Conservation (phyloP, 371 early-diverging fungal species). For the Funneliformis caledonium region DNA sequence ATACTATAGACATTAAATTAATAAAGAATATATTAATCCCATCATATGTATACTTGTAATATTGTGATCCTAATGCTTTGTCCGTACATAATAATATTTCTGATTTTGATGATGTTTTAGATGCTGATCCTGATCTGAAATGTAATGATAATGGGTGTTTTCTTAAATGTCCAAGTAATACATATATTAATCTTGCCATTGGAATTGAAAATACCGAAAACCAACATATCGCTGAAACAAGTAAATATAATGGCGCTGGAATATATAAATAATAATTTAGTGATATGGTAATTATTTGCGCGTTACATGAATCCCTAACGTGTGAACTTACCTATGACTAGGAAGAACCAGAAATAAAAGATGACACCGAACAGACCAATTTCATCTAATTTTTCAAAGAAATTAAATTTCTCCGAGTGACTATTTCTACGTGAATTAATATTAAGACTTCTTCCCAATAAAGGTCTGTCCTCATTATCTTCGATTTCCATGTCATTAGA, state of each 20-base stretch:
- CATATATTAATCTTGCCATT: conserved; percentile 89
- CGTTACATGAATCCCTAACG: background rate
- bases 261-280: conserved; percentile 5
- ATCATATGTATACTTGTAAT: conserved; percentile 93
- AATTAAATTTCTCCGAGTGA: background rate
- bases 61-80: conserved; percentile 78
- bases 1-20: conserved; percentile 84
- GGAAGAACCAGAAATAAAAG: conserved; percentile 25
- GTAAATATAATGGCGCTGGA: conserved; percentile 77
- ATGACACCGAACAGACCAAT: conserved; percentile 6
- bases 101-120: conserved; percentile 49
- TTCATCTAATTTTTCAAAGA: background rate
- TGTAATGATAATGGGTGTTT: conserved; percentile 78
- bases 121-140: conserved; percentile 65
- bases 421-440: background rate
- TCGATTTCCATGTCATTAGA: background rate
- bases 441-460: conserved; percentile 4
- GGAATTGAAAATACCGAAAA: conserved; percentile 88
- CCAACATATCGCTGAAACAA: conserved; percentile 80
- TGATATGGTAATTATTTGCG: background rate
- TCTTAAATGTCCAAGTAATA: conserved; percentile 71
- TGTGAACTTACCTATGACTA: conserved; percentile 7
- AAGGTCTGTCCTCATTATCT: conserved; percentile 43
- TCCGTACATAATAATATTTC: conserved; percentile 77
- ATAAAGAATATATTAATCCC: conserved; percentile 96